Percentiles rank a stretch among this genome's conserved stretches.
phyloP scores from a whole-genome alignment of 140 eudicot species.

The Oenanthe javanica region DNA sequence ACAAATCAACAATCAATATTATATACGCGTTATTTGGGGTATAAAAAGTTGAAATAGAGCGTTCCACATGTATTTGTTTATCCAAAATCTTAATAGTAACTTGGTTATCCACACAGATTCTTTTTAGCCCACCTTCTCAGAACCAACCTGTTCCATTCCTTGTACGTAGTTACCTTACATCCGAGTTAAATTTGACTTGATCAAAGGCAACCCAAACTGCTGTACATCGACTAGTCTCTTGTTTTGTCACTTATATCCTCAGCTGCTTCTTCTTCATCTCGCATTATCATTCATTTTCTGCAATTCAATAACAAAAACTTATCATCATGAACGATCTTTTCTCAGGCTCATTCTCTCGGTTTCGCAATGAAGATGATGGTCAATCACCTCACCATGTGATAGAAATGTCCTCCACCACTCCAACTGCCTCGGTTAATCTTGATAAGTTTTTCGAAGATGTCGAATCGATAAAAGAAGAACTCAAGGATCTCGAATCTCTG shows the following conservation, averaged over 20 bases:
- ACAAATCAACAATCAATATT: too few relatives aligned
- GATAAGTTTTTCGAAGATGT: slow-evolving; percentile 49
- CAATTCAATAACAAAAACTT: neutral
- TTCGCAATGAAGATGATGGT: slow-evolving; percentile 3
- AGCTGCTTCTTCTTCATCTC: too few relatives aligned
- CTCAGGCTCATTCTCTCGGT: slow-evolving; percentile 5
- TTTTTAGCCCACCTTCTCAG: neutral
- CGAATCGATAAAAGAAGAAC: slow-evolving; percentile 41
- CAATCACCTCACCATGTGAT: slow-evolving; percentile 11
- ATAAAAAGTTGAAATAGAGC: too few relatives aligned
- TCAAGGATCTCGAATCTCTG: slow-evolving; percentile 30
- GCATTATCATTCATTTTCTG: neutral
- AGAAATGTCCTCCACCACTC: slow-evolving; percentile 30
- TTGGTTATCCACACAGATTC: too few relatives aligned
- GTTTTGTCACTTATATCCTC: neutral
- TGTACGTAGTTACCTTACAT: neutral
- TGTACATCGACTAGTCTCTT: neutral
- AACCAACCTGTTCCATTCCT: neutral
- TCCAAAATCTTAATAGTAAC: too few relatives aligned
- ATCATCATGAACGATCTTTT: slow-evolving; percentile 3
- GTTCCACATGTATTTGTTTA: too few relatives aligned
- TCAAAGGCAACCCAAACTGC: neutral
- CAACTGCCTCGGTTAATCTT: slow-evolving; percentile 32
- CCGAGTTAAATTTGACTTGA: neutral
- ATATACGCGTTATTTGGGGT: too few relatives aligned